Evolutionary conservation across 2,329 filamentous ascomycete genomes (phyloP), one percentile per base, ranked within the genome.

Genomic region (Xylariaceae sp.): DNA sequence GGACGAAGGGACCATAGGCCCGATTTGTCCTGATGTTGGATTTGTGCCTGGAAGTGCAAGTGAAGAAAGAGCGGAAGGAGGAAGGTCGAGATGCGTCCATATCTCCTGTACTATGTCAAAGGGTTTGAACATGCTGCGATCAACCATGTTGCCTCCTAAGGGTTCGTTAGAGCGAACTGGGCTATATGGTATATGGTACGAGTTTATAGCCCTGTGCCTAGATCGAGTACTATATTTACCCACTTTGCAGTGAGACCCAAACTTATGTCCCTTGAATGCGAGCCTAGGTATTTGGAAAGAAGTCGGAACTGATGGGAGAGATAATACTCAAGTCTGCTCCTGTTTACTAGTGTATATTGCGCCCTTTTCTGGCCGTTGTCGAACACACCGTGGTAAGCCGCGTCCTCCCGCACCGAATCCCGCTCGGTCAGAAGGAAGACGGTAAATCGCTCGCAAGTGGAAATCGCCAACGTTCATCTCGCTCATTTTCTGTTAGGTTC

Each of bases 1-100:
- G 0, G 81, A 84, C 15, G 58, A 59, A 2, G 45, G 1, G 79
- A 83, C 0, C 75, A 74, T 1, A 74, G 64, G 3, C 67, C 70
- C 4, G 70, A 64, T 43, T 18, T 23, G 20, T 9, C 30, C 42
- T 10, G 44, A 13, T 4, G 48, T 49, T 1, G 10, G 21, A 15
- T 15, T 6, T 49, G 18, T 10, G 2, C 42, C 51, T 1, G 58
- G 58, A 1, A 62, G 49, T n/a, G 42, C 53, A 6, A 62, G 53
- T 3, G 56, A 57, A 0, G 48, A 15, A 16, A 63, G 56, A 7
- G 58, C 58, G 6, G 48, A 41, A 1, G 46, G 11, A 3, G 60
- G 60, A 1, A 63, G 53, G 0, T 48, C 58, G 3, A 63, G 58
- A 9, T 56, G 51, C 5, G 27, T 29, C 60, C 60, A 63, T 21